Conservation (phyloP, 371 early-diverging fungal species). For the Rhizopus arrhizus region DNA sequence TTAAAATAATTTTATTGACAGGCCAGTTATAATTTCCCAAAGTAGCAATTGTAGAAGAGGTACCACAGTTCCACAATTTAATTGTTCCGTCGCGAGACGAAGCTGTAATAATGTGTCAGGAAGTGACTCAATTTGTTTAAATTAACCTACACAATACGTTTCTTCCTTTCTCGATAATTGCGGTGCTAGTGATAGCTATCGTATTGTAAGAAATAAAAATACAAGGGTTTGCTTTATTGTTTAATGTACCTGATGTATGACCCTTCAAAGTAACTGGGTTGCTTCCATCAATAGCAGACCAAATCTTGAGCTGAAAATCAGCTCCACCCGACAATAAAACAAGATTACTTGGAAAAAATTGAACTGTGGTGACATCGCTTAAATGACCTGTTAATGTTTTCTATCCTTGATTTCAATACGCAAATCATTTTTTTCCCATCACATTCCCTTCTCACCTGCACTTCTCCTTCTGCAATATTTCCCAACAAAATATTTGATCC, state of each 20-base stretch:
- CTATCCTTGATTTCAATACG: slow-evolving; percentile 23
- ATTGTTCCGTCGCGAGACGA: slow-evolving; percentile 62
- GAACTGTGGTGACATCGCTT: slow-evolving; percentile 65
- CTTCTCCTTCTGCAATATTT: slow-evolving; percentile 37
- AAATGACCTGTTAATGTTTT: slow-evolving; percentile 64
- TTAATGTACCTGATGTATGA: slow-evolving; percentile 58
- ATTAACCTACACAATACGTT: slow-evolving; percentile 58
- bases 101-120: slow-evolving; percentile 26
- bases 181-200: slow-evolving; percentile 59
- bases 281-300: slow-evolving; percentile 74
- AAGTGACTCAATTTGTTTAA: not conserved
- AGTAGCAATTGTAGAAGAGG: slow-evolving; percentile 40
- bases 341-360: slow-evolving; percentile 77
- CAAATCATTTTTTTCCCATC: not conserved
- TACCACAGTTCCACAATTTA: slow-evolving; percentile 62
- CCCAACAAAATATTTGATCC: slow-evolving; percentile 49
- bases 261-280: slow-evolving; percentile 76
- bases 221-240: not conserved
- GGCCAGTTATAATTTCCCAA: slow-evolving; percentile 31
- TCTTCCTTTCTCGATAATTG: slow-evolving; percentile 57
- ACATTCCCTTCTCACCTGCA: slow-evolving; percentile 32
- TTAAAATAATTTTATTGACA: slow-evolving; percentile 42
- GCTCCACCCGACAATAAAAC: slow-evolving; percentile 71
- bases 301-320: slow-evolving; percentile 71
- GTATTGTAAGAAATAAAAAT: not conserved